phyloP scores from a whole-genome alignment of 768 basidiomycete species.

The Termitomyces eurrhizus region DNA sequence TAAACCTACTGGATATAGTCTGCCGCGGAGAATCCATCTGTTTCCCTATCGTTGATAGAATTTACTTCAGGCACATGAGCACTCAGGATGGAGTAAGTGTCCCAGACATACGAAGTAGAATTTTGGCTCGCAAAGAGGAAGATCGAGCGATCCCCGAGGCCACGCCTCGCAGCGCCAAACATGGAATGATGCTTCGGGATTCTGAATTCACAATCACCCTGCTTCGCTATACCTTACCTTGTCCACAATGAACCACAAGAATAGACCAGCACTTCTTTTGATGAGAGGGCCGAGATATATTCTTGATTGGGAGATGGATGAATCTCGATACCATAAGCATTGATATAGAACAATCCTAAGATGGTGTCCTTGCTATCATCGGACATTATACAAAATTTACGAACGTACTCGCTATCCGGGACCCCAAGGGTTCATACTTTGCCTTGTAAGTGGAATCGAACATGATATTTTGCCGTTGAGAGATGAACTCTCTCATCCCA shows the following conservation, averaged over 20 bases:
- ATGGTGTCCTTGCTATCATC: slow-evolving; percentile 4
- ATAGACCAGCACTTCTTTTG: slow-evolving; percentile 74
- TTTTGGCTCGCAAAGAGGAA: slow-evolving; percentile 66
- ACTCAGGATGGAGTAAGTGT: slow-evolving; percentile 2
- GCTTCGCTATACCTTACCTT: slow-evolving; percentile 40
- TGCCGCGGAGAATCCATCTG: slow-evolving; percentile 74
- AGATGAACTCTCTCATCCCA: slow-evolving; percentile 46
- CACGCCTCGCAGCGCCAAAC: slow-evolving; percentile 80
- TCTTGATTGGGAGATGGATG: slow-evolving; percentile 84
- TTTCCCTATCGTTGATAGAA: slow-evolving; percentile 85
- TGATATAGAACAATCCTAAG: slow-evolving; percentile 81
- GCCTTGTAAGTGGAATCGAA: slow-evolving; percentile 56
- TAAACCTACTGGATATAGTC: slow-evolving; percentile 72
- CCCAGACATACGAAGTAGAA: slow-evolving; percentile 67
- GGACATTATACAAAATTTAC: neutral
- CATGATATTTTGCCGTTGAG: slow-evolving; percentile 56
- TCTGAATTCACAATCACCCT: neutral
- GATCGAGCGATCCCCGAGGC: slow-evolving; percentile 76
- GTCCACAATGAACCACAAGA: slow-evolving; percentile 96
- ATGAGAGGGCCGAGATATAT: slow-evolving; percentile 58
- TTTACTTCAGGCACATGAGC: slow-evolving; percentile 56
- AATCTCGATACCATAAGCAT: slow-evolving; percentile 89
- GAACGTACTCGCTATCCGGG: slow-evolving; percentile 60
- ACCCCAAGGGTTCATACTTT: slow-evolving; percentile 50
- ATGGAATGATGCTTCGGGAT: slow-evolving; percentile 64